Evolutionary conservation across 495 filamentous ascomycete genomes (phyloP), one percentile per base, ranked within the genome.

Genomic region (Penicillium desertorum): DNA sequence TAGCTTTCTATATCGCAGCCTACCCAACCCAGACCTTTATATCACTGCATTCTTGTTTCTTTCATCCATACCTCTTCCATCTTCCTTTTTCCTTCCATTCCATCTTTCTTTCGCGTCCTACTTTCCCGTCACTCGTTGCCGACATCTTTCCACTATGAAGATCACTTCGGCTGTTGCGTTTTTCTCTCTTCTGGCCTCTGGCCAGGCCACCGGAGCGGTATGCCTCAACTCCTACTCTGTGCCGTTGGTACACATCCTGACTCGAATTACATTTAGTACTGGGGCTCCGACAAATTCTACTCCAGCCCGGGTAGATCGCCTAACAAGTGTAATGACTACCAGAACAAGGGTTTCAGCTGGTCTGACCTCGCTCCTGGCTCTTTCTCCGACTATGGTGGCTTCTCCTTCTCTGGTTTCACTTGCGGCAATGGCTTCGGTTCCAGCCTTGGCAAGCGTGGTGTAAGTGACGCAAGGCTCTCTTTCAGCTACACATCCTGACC

Each of bases 331-430:
- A 85, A 79, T 47, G 68, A 81, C 16, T 62, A 86, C 53, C 88
- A 92, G 71, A 69, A 76, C 23, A 61, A 62, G 19, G 91, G 92
- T 37, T 90, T 88, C 65, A 80, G 87, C 79, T 96, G 87, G 83
- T 69, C 68, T 45, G 81, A 82, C 60, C 81, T 94, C 4, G 58
- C 67, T 44, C 44, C 70, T 27, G 92, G 91, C 29, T 67, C 70
- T n/a, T 87, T 95, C 74, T 67, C 66, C 42, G 62, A 66, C n/a
- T 96, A 91, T 69, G 84, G 79, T 29, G 85, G 82, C 66, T 87
- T 92, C 65, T 75, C 76, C 57, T 96, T 92, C 80, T 77, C 71
- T 34, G 88, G 87, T 56, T 95, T 87, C 73, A 75, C 71, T 32
- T 91, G 87, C 75, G 71, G 73, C 42, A 76, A 82, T 64, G 77